Percentiles rank a stretch among this genome's conserved stretches.
phyloP scores from a whole-genome alignment of 2,329 filamentous ascomycete species.

The Lachnellula hyalina region DNA sequence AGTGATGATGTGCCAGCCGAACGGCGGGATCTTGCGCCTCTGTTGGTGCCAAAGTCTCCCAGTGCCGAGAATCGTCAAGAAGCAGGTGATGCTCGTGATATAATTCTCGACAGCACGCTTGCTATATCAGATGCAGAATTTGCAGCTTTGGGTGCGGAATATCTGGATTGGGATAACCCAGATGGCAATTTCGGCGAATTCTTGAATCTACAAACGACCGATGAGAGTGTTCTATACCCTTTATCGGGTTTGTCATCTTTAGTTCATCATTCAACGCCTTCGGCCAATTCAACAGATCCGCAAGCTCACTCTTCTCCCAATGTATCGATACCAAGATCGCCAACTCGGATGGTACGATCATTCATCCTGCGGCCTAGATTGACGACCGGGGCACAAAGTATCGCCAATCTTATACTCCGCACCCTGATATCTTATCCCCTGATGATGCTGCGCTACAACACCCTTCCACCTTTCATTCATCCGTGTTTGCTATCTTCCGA shows the following conservation, averaged over 20 bases:
- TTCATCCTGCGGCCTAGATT: constrained; percentile 27
- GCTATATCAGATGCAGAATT: constrained; percentile 15
- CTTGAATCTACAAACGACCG: constrained; percentile 15
- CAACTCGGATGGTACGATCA: constrained; percentile 22
- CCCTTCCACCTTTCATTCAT: constrained; percentile 41
- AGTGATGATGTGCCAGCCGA: constrained; percentile 6
- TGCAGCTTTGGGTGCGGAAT: constrained; percentile 9
- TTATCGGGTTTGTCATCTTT: constrained; percentile 11
- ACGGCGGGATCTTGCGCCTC: background rate
- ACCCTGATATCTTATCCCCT: constrained; percentile 39
- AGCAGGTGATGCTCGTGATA: constrained; percentile 11
- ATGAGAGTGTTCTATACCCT: constrained; percentile 14
- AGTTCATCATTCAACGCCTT: constrained; percentile 14
- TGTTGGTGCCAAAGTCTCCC: constrained; percentile 3
- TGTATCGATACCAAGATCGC: constrained; percentile 24
- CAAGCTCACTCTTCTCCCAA: constrained; percentile 11
- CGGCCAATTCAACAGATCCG: constrained; percentile 8
- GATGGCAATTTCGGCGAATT: constrained; percentile 21
- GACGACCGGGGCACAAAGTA: constrained; percentile 29
- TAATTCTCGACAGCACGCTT: constrained; percentile 11
- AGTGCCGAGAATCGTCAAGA: constrained; percentile 9
- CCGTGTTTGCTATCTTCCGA: constrained; percentile 26
- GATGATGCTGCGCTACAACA: constrained; percentile 35
- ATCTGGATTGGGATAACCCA: constrained; percentile 20
- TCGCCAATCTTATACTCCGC: constrained; percentile 34